Evolutionary conservation across 2,329 filamentous ascomycete species (phyloP), one percentile per base, ranked within the genome.

Genomic region (Colletotrichum lupini): DNA sequence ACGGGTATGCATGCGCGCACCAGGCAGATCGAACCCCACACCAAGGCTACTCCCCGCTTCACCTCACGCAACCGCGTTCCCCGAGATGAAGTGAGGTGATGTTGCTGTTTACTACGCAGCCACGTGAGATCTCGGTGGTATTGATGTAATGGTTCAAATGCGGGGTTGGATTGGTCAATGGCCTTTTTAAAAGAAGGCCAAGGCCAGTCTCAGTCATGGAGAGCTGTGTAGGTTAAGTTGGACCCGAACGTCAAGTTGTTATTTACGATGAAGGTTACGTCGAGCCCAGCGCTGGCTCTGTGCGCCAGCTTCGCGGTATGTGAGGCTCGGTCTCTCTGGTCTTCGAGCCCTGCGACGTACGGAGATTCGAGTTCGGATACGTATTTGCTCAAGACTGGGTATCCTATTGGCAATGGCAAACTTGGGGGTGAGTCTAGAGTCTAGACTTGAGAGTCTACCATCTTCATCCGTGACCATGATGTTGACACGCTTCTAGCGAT

Each of bases 341-440:
- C 72, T 26, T 72, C 68, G 0, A 30, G 37, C 1, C 72, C 72
- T 12, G 68, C 72, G 11, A 60, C 62, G 11, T 71, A 63, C 30
- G 68, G 68, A 0, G 71, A 70, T 3, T 55, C 60, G 35, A 56
- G 68, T 24, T 67, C 59, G 7, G 60, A 70, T 8, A 55, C n/a
- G 5, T 73, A 74, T 19, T 16, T 74, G 5, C 65, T 84, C n/a
- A 82, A 80, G 74, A 77, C 81, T 3, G 80, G 79, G 1, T 88
- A 86, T 75, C 84, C 84, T 0, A 75, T 88, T n/a, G 87, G 87
- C 14, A 88, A 88, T 79, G 86, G 86, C 1, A 83, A 81, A 58
- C 78, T 88, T 22, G 85, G 83, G 73, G 83, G 84, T 85, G 73
- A 37, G 77, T 68, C 24, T 11, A n/a, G 8, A 7, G 8, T 46